Evolutionary conservation across 2,329 filamentous ascomycete genomes (phyloP), one percentile per base, ranked within the genome.

Genomic region (Daldinia sp.): DNA sequence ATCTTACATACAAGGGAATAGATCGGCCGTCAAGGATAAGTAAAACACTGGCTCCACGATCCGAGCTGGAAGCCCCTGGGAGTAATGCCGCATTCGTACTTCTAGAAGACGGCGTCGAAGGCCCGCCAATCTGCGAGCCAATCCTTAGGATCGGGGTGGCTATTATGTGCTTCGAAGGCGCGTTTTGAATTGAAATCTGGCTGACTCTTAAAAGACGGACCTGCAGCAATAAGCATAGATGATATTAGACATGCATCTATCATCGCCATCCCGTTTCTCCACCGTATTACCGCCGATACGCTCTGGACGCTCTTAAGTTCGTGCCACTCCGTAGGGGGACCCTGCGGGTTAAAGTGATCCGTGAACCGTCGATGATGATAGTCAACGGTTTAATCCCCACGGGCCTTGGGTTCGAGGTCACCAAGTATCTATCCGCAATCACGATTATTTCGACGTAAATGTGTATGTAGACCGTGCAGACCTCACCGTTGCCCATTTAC

Each of bases 71-170:
- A 44, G 30, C 63, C 63, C 69, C 59, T 54, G 57, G 35, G 53
- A 41, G 18, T 53, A 50, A 33, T 44, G 46, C 26, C 23, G 65
- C 37, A 70, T 20, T 26, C 12, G 15, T 48, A 59, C 59, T 72
- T 72, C 69, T 69, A 70, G 69, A 72, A 71, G 42, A 54, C 35
- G 58, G 33, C 41, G 44, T 60, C 60, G 62, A 72, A 72, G 65
- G 55, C 61, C 42, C 39, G 57, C 61, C 48, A 62, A 64, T 58
- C 62, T 59, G 39, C 44, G 53, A 68, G 60, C 51, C 42, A 39
- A 46, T 55, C 53, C 15, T 46, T 60, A 56, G 61, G 67, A 59
- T 62, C 63, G 50, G 44, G 58, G 65, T 33, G 30, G 37, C 44
- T 54, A 46, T 69, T 37, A 69, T 63, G 66, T 60, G 62, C 39